These are phyloP conservation scores for Bathelium albidoporum DNA, from an alignment of 495 filamentous ascomycete species.

Conservation along the genomic window DNA sequence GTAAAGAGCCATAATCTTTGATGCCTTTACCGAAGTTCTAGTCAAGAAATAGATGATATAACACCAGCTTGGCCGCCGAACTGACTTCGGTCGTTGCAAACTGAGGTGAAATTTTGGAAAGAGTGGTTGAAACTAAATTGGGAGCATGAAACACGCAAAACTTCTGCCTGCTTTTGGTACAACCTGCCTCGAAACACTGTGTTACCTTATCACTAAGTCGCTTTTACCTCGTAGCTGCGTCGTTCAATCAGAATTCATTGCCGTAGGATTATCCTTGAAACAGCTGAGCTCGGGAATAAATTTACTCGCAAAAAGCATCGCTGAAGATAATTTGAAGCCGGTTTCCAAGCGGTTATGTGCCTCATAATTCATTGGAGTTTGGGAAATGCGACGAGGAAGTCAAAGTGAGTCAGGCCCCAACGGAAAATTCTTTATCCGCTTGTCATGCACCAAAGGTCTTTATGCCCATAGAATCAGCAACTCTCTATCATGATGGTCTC, in stretches of 20 bases:
- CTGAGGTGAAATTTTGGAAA: not conserved
- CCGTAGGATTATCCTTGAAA: not conserved
- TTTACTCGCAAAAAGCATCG: not conserved
- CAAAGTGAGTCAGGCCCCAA: not conserved
- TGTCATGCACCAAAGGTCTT: not conserved
- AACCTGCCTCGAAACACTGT: not conserved
- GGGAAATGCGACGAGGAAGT: not conserved
- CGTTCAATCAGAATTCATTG: not conserved
- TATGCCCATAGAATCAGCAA: not conserved
- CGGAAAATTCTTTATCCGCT: constrained; percentile 2
- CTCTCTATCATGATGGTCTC: not conserved
- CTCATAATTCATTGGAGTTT: not conserved
- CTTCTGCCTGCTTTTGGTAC: not conserved
- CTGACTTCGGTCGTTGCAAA: not conserved
- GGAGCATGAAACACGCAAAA: not conserved
- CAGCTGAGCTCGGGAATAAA: not conserved
- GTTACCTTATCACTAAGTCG: not conserved
- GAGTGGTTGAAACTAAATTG: not conserved
- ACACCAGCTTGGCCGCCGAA: not conserved
- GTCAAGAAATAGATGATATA: constrained; percentile 1
- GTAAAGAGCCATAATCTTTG: not conserved
- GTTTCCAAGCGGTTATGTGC: not conserved
- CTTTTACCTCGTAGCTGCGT: constrained; percentile 1
- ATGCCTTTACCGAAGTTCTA: not conserved
- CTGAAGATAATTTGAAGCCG: not conserved